Base-by-base conservation (phyloP, 345 rosid genomes). In the Cardamine resedifolia region DNA sequence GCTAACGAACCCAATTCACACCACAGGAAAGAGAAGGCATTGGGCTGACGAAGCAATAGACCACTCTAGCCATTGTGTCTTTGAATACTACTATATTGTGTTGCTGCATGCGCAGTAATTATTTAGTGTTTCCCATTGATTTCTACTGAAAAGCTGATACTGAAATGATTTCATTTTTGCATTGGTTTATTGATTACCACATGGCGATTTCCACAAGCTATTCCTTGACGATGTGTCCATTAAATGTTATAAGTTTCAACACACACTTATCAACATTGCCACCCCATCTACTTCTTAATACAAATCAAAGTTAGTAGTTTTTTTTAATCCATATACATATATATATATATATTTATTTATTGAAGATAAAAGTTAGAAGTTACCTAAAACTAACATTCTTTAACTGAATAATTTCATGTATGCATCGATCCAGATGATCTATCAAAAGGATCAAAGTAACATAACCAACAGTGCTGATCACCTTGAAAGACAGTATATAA, bases 221-320 rank as follows among this genome's bases (percentile, higher is more conserved):
- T 49, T 21, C 45, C 69, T 4, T 34, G 47, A 28, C 41, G 18
- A 28, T 18, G 55, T 63, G 68, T 45, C 68, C 55, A 45, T 28
- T 16, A 45, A 41, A 1, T 23, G 53, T 28, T 6, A 16, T 16
- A 7, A 20, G 6, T 14, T 15, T 4, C 12, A 38, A 21, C 64
- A 21, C 1, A 7, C 47, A 58, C 3, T 26, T 26, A 26, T 14
- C 31, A 12, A 24, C 57, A 6, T 6, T 24, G 31, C 44, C 44
- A 38, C n/a, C 6, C n/a, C n/a, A n/a, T n/a, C n/a, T n/a, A n/a
- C n/a, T n/a, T 4, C 44, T 10, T 39, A 39, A 39, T 39, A 34
- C 39, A 36, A 36, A 11, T 11, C 39, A 36, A 3, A 0, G 41
- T 36, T 3, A 3, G 11, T 2, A 8, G 10, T 33, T 36, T 11